Base-by-base conservation (phyloP, 208 protist species). In the Leishmania gerbilli region DNA sequence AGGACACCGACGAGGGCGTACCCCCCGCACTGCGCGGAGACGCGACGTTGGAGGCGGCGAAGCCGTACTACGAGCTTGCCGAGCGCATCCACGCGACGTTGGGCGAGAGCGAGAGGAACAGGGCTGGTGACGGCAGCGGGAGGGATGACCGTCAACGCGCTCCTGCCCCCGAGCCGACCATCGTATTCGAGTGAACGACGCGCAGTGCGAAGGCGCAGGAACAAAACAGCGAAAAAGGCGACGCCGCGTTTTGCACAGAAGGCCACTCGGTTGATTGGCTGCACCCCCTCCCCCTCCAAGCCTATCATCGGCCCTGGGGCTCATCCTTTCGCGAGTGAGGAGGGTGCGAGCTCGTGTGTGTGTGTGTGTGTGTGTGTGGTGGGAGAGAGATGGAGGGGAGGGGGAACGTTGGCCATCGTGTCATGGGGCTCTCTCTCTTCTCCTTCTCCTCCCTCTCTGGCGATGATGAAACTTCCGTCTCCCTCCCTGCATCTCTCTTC, bases 21-120 rank as follows among this genome's bases (percentile, higher is more conserved):
- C 98, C 98, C 7, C 92, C 98, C 0, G 95, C 97, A 11, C 90
- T 97, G 79, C 93, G 93, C 71, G 95, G 93, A 9, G 93, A 98
- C 60, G 74, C 80, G 3, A 84, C 84, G 19, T 19, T 96, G 45
- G 82, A 84, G 15, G 87, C 91, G 6, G 95, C 95, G 31, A 89
- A 93, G 80, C 95, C 93, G 71, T 98, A 97, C 84, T 97, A 96
- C 79, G 89, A 88, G 9, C 79, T 96, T 7, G 91, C 94, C 9
- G 83, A 89, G 78, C 74, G 79, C n/a, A 93, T 95, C 77, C 65
- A 91, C 40, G 76, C 68, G 34, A 64, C 72, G 1, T 76, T 97
- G 49, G 64, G 72, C 19, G 65, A 47, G 87, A 37, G 51, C 75
- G 56, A 77, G 27, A 42, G 58, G 31, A 21, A 13, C 45, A 62